These are phyloP conservation scores for Cytospora piceicola DNA, from an alignment of 2,329 filamentous ascomycete species.

Conservation along the genomic window DNA sequence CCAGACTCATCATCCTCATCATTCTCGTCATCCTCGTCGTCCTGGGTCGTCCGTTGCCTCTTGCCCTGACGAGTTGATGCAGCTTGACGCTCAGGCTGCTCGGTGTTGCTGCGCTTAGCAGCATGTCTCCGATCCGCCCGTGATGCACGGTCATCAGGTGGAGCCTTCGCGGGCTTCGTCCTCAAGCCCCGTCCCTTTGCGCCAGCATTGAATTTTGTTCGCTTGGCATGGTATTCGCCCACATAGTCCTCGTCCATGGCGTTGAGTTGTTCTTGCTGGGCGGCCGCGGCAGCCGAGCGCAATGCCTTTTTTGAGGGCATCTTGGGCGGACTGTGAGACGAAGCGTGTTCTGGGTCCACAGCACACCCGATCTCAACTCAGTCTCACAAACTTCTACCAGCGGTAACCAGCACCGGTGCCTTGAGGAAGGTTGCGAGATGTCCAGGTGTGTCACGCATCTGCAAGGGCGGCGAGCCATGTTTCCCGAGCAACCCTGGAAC, in stretches of 20 bases:
- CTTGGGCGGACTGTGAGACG: background rate
- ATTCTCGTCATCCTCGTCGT: background rate
- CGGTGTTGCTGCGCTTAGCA: background rate
- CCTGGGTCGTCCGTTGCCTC: background rate
- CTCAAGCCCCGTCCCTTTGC: background rate
- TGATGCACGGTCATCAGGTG: slow-evolving; percentile 1
- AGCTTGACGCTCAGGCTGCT: background rate
- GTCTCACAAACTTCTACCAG: background rate
- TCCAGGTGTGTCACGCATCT: background rate
- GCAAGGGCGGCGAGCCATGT: background rate
- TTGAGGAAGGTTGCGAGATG: background rate
- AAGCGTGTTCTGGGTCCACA: background rate
- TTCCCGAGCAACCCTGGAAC: background rate
- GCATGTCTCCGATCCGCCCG: slow-evolving; percentile 1
- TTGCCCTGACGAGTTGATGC: slow-evolving; percentile 6
- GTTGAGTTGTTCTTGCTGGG: slow-evolving; percentile 4
- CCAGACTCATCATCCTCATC: background rate
- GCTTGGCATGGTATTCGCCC: slow-evolving; percentile 4
- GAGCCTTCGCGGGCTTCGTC: background rate
- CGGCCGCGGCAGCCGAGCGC: slow-evolving; percentile 3
- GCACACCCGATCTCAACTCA: background rate
- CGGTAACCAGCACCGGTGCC: background rate
- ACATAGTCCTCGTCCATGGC: slow-evolving; percentile 22
- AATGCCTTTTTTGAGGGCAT: slow-evolving; percentile 14
- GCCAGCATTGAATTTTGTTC: background rate